Evolutionary conservation across 306 rosid species (phyloP), one percentile per base, ranked within the genome.

Genomic region (Cucurbita ficifolia): DNA sequence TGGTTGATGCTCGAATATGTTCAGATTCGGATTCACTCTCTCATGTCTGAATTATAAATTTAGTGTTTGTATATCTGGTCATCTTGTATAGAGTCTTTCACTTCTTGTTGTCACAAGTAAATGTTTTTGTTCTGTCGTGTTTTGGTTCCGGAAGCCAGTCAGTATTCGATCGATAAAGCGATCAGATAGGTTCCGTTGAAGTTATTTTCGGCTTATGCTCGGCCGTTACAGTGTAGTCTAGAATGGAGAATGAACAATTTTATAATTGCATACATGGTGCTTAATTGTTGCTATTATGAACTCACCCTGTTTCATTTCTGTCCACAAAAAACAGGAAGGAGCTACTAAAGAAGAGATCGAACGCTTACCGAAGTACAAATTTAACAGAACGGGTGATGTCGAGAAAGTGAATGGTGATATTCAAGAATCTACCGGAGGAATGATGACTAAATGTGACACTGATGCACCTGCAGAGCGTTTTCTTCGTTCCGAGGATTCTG

Each of bases 261-360:
- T 50, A 24, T 16, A 24, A 16, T 24, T 70, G 16, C 58, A 48
- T 48, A 56, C 16, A 49, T 5, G 18, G 53, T 51, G n/a, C 55
- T 43, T 58, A 2, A 54, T 7, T 14, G 10, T 61, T 29, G 6
- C 22, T 56, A 13, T 29, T 51, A 24, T 74, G 12, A 54, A 42
- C 51, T 64, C 18, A 43, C 55, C 46, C 64, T 77, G 45, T 65
- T 62, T 82, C 71, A 55, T 72, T 59, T 55, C 53, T 77, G 73
- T 51, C 71, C 79, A 69, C 75, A 80, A 70, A 38, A 79, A 75
- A 13, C 82, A 94, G 99, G 97, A 87, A 57, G 97, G 99, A 61
- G 97, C 97, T n/a, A 87, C 96, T 18, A 78, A 76, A 76, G 97
- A 87, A 72, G 97, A 94, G 76, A 91, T 94, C 35, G 85, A 89